phyloP scores from a whole-genome alignment of 2,329 filamentous ascomycete genomes.

The Colletotrichum caudatum region DNA sequence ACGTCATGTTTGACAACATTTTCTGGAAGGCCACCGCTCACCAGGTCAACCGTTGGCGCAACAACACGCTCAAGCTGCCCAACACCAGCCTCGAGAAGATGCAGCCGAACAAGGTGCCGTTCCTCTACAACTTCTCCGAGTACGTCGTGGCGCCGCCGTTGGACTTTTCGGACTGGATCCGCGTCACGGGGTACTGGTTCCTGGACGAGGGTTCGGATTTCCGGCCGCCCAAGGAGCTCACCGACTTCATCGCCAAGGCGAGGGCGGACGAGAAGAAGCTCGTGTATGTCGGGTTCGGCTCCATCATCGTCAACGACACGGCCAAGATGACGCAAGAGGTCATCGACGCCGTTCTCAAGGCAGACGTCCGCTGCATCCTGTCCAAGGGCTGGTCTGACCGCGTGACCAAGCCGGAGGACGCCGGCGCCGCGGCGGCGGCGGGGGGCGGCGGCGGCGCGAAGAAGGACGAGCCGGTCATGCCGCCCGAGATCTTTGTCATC shows the following conservation, averaged over 20 bases:
- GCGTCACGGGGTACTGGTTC: conserved; percentile 98
- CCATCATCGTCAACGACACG: conserved; percentile 92
- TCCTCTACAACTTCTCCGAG: conserved; percentile 96
- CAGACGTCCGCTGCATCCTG: conserved; percentile 92
- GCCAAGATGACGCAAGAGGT: conserved; percentile 91
- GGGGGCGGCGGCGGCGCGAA: conserved; percentile 63
- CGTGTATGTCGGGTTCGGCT: conserved; percentile 97
- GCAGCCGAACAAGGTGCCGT: conserved; percentile 97
- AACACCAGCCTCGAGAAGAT: conserved; percentile 89
- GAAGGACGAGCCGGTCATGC: conserved; percentile 72
- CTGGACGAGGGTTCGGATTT: conserved; percentile 80
- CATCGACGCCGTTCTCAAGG: conserved; percentile 88
- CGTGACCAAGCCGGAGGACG: conserved; percentile 48
- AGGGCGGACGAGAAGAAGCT: conserved; percentile 87
- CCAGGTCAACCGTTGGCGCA: conserved; percentile 94
- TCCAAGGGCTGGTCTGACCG: conserved; percentile 98
- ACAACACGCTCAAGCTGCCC: conserved; percentile 80
- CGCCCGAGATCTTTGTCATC: conserved; percentile 87
- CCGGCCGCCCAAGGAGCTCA: conserved; percentile 80
- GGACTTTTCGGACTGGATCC: conserved; percentile 98
- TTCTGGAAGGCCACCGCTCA: conserved; percentile 95
- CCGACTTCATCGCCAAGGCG: conserved; percentile 85
- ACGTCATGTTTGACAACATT: conserved; percentile 95
- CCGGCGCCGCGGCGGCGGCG: conserved; percentile 44
- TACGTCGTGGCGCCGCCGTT: conserved; percentile 93